Base-by-base conservation (phyloP, 2,329 filamentous ascomycete species). In the Fusarium buharicum region DNA sequence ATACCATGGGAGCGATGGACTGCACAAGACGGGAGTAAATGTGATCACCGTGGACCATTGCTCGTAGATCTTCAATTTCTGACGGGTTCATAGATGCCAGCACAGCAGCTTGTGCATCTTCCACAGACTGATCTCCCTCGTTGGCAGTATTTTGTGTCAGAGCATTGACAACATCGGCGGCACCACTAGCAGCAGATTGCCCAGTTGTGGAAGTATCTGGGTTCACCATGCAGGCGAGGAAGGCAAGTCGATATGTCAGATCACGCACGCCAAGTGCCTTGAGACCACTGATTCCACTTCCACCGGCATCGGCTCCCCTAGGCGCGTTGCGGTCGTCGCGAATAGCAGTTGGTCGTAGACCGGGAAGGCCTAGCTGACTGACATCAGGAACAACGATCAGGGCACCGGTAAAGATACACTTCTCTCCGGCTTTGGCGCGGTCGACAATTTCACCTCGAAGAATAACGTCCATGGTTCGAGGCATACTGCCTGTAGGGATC, bases 401-500 rank as follows among this genome's bases (percentile, higher is more conserved):
- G 6, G 93, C 93, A 64, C 95, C 95, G 0, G 94, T 98, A 76
- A 99, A 99, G 71, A 99, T 92, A 76, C 95, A 99, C 78, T 96
- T 97, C 78, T 99, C 95, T 64, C 95, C 95, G 44, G 95, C 95
- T 80, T 98, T 98, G 48, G 94, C 93, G 47, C 95, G 88, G 71
- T 99, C 95, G 22, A 99, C 95, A 80, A 99, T 97, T 75, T 99
- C 95, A 72, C 95, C 95, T 59, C 95, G 89, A 30, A 99, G 78
- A 67, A 99, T 97, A 37, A 99, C 90, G 72, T 99, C 95, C 86
- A 99, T 95, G 3, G 95, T 99, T 57, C 95, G 86, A 20, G 95
- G 95, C 95, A 99, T 99, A 78, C 93, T 97, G 50, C 95, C 95
- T 0, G 95, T 99, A 0, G 95, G 95, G 33, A 99, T 99, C 75